Evolutionary conservation across 2,329 filamentous ascomycete genomes (phyloP).

Genomic region (Hypomyces perniciosus): DNA sequence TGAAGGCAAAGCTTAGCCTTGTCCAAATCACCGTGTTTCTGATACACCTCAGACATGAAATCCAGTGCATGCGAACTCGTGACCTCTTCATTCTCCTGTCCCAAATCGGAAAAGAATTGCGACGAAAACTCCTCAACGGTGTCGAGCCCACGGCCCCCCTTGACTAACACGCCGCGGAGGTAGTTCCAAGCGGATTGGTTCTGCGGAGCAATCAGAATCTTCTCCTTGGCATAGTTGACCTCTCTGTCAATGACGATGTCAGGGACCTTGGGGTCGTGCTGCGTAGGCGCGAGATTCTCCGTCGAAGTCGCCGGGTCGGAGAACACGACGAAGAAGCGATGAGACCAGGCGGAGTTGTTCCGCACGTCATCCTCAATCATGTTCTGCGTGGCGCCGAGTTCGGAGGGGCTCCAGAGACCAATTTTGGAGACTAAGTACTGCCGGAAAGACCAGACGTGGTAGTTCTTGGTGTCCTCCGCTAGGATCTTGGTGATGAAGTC

Average conservation of each 20-base stretch:
- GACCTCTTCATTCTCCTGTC: conserved; percentile 45
- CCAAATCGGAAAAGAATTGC: conserved; percentile 45
- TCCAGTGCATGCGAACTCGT: conserved; percentile 64
- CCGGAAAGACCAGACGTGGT: conserved; percentile 96
- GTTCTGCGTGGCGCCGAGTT: conserved; percentile 65
- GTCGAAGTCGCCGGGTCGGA: conserved; percentile 50
- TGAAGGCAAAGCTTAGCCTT: conserved; percentile 65
- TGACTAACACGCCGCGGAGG: conserved; percentile 66
- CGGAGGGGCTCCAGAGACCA: conserved; percentile 63
- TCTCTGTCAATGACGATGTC: conserved; percentile 65
- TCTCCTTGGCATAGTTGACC: conserved; percentile 64
- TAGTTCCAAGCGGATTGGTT: conserved; percentile 97
- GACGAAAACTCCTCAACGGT: conserved; percentile 43
- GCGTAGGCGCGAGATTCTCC: conserved; percentile 41
- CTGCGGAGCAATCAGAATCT: conserved; percentile 76
- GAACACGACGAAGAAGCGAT: conserved; percentile 91
- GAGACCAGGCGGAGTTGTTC: conserved; percentile 97
- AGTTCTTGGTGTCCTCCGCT: conserved; percentile 85
- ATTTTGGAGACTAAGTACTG: conserved; percentile 62
- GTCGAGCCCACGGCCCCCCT: conserved; percentile 49
- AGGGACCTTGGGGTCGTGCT: conserved; percentile 52
- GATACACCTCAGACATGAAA: conserved; percentile 63
- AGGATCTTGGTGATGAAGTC: conserved; percentile 78
- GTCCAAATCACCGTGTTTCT: conserved; percentile 47
- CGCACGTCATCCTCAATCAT: conserved; percentile 76